Base-by-base conservation (phyloP, 2,329 filamentous ascomycete genomes). In the Aureobasidium subglaciale region DNA sequence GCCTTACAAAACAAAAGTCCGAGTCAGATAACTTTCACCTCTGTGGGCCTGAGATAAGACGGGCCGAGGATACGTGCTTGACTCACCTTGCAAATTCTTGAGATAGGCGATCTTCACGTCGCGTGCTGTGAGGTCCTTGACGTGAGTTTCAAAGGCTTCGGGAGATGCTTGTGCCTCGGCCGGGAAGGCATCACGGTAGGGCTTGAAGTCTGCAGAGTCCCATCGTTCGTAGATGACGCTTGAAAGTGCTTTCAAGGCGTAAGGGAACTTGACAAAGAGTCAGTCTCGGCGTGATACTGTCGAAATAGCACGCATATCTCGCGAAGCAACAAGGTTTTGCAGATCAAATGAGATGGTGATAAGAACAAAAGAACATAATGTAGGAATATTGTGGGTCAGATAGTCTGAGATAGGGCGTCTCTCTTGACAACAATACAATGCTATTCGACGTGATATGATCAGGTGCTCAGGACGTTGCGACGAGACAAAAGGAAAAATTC, bases 31-130 rank as follows among this genome's bases (percentile, higher is more conserved):
- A 10, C n/a, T 22, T 41, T 13, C 18, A 40, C 48, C 48, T 24
- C 4, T n/a, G 32, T 52, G 43, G 34, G 48, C 34, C 25, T 37
- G 11, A 52, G 48, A 52, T 52, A 52, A 52, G 35, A 20, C 27
- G n/a, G 46, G 32, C 88, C 73, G 53, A n/a, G 53, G n/a, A 22
- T 41, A 29, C 16, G 9, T 32, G 34, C 15, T 25, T 27, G 20
- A 32, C 57, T 50, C 37, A 68, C 67, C 86, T 73, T 93, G 88
- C 40, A 92, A 81, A 57, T 81, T 81, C 74, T 93, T 93, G 60
- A 91, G 76, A 70, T 90, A 90, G 38, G 86, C 74, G 58, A 84
- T 77, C 71, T 92, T 93, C 65, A 89, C 77, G 67, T 93, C 88
- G 59, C 78, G 79, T 58, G 77, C 73, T 64, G 88, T 85, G 60